Percentiles rank a stretch among this genome's conserved stretches.
phyloP scores from a whole-genome alignment of 139 green algal species.

The Micractinium conductrix region DNA sequence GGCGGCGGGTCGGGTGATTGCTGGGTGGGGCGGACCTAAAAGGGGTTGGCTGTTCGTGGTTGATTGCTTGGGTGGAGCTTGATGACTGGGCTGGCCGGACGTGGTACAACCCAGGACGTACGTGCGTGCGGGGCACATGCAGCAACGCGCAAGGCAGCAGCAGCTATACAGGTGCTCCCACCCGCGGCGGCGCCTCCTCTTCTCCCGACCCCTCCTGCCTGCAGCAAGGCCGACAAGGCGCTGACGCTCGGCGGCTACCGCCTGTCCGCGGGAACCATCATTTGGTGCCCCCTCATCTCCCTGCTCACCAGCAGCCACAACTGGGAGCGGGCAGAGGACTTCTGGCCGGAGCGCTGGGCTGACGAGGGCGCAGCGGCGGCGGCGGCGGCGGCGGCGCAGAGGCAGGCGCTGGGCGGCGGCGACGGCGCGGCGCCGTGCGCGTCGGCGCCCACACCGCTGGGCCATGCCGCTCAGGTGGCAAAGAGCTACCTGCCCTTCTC shows the following conservation, averaged over 20 bases:
- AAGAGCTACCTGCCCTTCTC: conserved; percentile 26
- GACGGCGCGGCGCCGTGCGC: background rate
- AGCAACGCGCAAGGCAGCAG: too few species aligned
- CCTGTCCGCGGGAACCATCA: background rate
- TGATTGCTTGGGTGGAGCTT: too few species aligned
- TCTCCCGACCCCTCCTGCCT: background rate
- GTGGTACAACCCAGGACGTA: too few species aligned
- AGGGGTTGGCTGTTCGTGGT: too few species aligned
- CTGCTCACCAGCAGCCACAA: conserved; percentile 20
- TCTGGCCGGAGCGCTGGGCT: conserved; percentile 26
- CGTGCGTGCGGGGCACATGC: too few species aligned
- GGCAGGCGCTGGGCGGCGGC: background rate
- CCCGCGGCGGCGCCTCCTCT: too few species aligned
- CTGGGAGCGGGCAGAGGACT: conserved; percentile 22
- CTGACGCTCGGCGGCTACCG: background rate
- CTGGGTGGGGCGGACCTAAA: too few species aligned
- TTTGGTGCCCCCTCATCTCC: conserved; percentile 8
- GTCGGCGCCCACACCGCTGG: background rate
- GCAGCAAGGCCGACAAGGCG: background rate
- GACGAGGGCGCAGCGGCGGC: background rate
- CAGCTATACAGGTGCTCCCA: too few species aligned
- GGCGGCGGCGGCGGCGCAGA: background rate
- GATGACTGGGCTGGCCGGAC: too few species aligned
- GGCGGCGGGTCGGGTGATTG: too few species aligned
- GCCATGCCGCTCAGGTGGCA: background rate